A percentile compares a stretch with the other conserved stretches of the same genome.
phyloP scores from a whole-genome alignment of 139 green algal genomes.

The Chlamydomonas schloesseri region DNA sequence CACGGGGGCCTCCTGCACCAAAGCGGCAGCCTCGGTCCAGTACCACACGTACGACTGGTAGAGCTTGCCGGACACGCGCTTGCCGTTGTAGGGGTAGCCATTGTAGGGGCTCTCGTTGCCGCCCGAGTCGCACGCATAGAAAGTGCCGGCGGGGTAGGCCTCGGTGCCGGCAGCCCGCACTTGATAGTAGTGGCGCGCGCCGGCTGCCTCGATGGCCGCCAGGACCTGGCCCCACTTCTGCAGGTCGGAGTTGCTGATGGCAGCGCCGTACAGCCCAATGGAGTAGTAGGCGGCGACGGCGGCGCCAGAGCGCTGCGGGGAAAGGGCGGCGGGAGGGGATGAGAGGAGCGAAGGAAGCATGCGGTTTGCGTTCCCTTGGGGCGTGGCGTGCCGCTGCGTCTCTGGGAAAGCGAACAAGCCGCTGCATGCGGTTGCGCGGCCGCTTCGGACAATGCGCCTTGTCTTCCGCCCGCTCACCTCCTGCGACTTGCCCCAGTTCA shows the following conservation, averaged over 20 bases:
- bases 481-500: conserved; percentile 21
- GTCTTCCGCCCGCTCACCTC: conserved; percentile 15
- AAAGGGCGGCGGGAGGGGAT: too few relatives aligned
- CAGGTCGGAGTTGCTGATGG: not conserved
- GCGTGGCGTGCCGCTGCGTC: too few relatives aligned
- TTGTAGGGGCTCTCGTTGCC: not conserved
- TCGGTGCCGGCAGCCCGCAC: not conserved
- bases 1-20: not conserved
- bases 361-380: too few relatives aligned
- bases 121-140: not conserved
- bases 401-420: too few relatives aligned
- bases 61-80: conserved; percentile 22
- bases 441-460: too few relatives aligned
- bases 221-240: conserved; percentile 19
- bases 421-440: too few relatives aligned
- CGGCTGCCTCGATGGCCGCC: conserved; percentile 7
- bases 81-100: not conserved
- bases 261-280: not conserved
- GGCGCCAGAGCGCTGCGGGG: not conserved
- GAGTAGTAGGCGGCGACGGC: conserved; percentile 11
- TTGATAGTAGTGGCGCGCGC: conserved; percentile 5
- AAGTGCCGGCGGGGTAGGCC: not conserved
- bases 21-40: not conserved
- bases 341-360: too few relatives aligned
- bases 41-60: not conserved